These are phyloP conservation scores for Dioscorea cayenensis DNA, from an alignment of 116 monocot species.

Conservation along the genomic window DNA sequence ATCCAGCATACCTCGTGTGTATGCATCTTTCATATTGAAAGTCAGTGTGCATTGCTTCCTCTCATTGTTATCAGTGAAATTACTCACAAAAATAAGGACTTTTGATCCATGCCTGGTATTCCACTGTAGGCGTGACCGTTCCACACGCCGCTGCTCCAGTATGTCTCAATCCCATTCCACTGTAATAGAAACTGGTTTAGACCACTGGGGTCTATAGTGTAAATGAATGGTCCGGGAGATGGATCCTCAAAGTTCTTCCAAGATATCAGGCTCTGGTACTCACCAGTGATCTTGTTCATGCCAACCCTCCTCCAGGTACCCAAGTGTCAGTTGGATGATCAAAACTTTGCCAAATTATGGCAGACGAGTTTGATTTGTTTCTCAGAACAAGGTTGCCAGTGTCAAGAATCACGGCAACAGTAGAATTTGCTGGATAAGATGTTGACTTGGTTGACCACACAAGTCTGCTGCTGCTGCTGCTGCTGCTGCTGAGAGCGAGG, in stretches of 20 bases:
- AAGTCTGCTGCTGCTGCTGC: too few species aligned
- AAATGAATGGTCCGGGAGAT: background rate
- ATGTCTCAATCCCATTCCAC: conserved; percentile 1
- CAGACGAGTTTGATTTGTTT: background rate
- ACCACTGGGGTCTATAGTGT: conserved; percentile 2
- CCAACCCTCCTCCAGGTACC: background rate
- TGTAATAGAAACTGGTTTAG: conserved; percentile 6
- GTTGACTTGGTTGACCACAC: conserved; percentile 7
- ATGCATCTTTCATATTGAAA: background rate
- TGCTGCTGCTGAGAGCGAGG: conserved; percentile 16
- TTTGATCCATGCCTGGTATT: conserved; percentile 1
- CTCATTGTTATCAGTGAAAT: background rate
- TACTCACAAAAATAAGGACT: background rate
- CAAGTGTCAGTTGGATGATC: conserved; percentile 5
- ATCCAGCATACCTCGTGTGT: conserved; percentile 11
- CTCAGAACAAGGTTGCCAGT: background rate
- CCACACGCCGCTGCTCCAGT: conserved; percentile 11
- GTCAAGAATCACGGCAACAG: background rate
- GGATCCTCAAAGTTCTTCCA: conserved; percentile 2
- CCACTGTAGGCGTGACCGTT: background rate
- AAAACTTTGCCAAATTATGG: conserved; percentile 10
- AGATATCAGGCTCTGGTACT: background rate
- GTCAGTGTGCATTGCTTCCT: background rate
- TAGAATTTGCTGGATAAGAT: background rate
- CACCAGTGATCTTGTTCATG: conserved; percentile 1